Base-by-base conservation (phyloP, 2,329 filamentous ascomycete genomes). In the Alternaria viburni region DNA sequence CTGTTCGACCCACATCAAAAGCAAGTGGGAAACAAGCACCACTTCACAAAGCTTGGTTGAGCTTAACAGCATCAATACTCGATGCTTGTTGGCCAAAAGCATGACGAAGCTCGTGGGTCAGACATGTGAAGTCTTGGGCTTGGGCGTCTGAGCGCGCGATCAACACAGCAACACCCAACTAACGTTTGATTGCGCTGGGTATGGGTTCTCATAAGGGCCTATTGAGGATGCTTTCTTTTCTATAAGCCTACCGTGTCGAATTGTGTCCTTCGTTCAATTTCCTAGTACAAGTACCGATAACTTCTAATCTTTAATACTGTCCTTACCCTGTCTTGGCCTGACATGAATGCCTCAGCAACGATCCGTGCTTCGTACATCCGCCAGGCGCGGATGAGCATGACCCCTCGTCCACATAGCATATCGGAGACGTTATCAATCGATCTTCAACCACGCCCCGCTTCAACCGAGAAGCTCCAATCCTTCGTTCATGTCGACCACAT, bases 271-370 rank as follows among this genome's bases (percentile, higher is more conserved):
- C 58, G 19, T 45, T 12, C 15, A 32, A 9, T 17, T 44, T 54
- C 62, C 55, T 45, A 47, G 43, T 45, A 51, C 21, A 10, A 57
- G 50, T 59, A 59, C 61, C 43, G 32, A 21, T 67, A 66, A 67
- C 54, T 57, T 32, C 5, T 62, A 57, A 58, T 64, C 47, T 25
- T 45, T 52, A 41, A 45, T 45, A 45, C 43, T 19, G 30, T 52
- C 49, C 6, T 36, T 36, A 36, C 28, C 21, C 36, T 46, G 44
- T 51, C 54, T 21, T 26, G 25, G 45, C 17, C 13, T 45, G 64
- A 23, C n/a, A 76, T 76, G 74, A 75, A 76, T 41, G 74, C 73
- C 50, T 76, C 74, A 36, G 73, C 74, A 26, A 70, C 73, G 6
- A 74, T 75, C 45, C 67, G 74, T 28, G 71, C 68, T 3, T 70